phyloP scores from a whole-genome alignment of 192 early-diverging fungal genomes.

The Linnemannia exigua region DNA sequence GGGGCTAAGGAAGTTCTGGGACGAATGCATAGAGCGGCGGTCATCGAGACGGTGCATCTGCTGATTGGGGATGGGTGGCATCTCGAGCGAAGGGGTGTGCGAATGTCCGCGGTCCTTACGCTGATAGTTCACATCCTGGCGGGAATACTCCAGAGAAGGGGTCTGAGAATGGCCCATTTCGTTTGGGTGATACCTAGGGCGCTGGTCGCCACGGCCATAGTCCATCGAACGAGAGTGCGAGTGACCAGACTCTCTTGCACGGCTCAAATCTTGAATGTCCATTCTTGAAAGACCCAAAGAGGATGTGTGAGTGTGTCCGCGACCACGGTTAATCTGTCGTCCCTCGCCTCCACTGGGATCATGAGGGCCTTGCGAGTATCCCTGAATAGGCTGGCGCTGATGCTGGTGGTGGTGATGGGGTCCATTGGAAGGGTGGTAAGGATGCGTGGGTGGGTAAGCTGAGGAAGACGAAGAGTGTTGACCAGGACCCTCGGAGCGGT shows the following conservation, averaged over 20 bases:
- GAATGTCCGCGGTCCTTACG: constrained; percentile 29
- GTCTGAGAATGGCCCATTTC: constrained; percentile 45
- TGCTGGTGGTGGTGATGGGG: constrained; percentile 25
- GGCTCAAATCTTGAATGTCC: constrained; percentile 44
- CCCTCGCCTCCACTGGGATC: constrained; percentile 22
- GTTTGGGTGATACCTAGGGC: constrained; percentile 21
- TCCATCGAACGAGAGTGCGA: constrained; percentile 53
- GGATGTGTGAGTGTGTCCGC: constrained; percentile 46
- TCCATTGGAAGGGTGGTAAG: constrained; percentile 15
- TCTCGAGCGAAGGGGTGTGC: constrained; percentile 29
- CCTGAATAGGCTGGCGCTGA: neutral
- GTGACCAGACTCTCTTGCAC: constrained; percentile 27
- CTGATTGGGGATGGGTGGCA: constrained; percentile 31
- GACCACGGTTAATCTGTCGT: constrained; percentile 21
- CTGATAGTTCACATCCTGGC: constrained; percentile 10
- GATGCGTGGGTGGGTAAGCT: constrained; percentile 6
- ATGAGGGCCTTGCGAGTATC: constrained; percentile 14
- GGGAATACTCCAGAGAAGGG: constrained; percentile 18
- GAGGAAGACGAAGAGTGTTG: constrained; percentile 12
- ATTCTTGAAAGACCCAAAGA: constrained; percentile 40
- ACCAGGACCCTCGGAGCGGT: neutral
- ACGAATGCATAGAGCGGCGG: constrained; percentile 3
- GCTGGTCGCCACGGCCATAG: constrained; percentile 36
- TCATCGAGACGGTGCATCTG: constrained; percentile 30
- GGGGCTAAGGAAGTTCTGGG: neutral